Base-by-base conservation (phyloP, 768 basidiomycete species). In the Leucosporidium scottii region DNA sequence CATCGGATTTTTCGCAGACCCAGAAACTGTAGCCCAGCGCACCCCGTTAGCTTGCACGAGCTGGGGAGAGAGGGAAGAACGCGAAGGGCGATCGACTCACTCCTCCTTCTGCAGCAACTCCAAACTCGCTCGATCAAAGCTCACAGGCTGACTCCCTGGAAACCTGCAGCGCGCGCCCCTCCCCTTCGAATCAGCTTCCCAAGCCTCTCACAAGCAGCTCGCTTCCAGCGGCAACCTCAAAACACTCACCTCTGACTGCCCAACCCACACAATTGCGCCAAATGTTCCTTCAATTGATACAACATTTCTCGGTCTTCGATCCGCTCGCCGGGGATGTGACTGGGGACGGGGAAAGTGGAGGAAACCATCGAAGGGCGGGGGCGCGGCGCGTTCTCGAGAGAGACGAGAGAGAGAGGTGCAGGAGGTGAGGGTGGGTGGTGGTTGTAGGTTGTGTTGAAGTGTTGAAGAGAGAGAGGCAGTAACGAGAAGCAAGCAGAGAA, bases 1-100 rank as follows among this genome's bases (percentile, higher is more conserved):
- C 96, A 76, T 98, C 96, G 18, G 91, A 94, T 81, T 98, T 98
- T 81, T 99, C 96, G 80, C 93, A 96, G 53, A 99, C 96, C 94
- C 94, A 99, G 79, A 89, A 99, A 77, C 93, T 97, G 76, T 57
- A 31, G 28, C n/a, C n/a, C n/a, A n/a, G n/a, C n/a, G n/a, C n/a
- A n/a, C n/a, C n/a, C n/a, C n/a, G n/a, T n/a, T n/a, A n/a, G n/a
- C n/a, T n/a, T 56, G 48, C 9, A 57, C 28, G 20, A 12, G 39
- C 10, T 34, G 20, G 44, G 51, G 28, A 4, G 53, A n/a, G 25
- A 23, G 18, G 39, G 39, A 13, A 44, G 34, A 34, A 34, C 34
- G 34, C 39, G n/a, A n/a, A n/a, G n/a, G n/a, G 39, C 39, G 39
- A 13, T 27, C 21, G 30, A 61, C 76, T 69, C 78, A 93, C 93